A percentile compares a stretch with the other conserved stretches of the same genome.
Evolutionary conservation across 306 rosid genomes (phyloP).

Genomic region (Citrullus colocynthis): DNA sequence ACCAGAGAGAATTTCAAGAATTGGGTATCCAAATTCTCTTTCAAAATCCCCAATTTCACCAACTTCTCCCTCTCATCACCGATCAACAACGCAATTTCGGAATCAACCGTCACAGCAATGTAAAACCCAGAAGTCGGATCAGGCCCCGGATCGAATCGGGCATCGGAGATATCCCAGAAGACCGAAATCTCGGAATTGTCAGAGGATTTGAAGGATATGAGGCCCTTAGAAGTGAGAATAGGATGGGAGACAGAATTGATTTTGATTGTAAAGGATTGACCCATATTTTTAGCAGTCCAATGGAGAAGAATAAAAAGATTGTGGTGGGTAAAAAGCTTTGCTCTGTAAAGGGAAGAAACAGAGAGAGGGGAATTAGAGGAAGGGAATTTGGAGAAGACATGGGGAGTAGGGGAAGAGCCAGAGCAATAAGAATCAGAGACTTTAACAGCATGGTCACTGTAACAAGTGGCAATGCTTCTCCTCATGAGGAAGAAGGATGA

Average conservation of each 20-base stretch:
- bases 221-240: slow-evolving; percentile 27
- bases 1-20: slow-evolving; percentile 27
- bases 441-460: slow-evolving; percentile 69
- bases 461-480: slow-evolving; percentile 81
- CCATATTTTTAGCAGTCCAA: slow-evolving; percentile 38
- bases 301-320: slow-evolving; percentile 29
- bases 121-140: slow-evolving; percentile 53
- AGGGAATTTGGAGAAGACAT: slow-evolving; percentile 32
- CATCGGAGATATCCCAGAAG: slow-evolving; percentile 58
- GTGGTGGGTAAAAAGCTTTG: slow-evolving; percentile 24
- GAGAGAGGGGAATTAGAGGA: slow-evolving; percentile 30
- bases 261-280: slow-evolving; percentile 32
- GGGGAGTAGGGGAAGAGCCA: slow-evolving; percentile 39
- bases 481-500: slow-evolving; percentile 7
- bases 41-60: not conserved
- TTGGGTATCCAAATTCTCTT: not conserved
- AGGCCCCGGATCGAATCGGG: slow-evolving; percentile 43
- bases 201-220: slow-evolving; percentile 13
- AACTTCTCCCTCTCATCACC: slow-evolving; percentile 40
- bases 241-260: slow-evolving; percentile 9
- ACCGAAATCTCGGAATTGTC: slow-evolving; percentile 19
- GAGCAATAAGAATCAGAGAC: slow-evolving; percentile 84
- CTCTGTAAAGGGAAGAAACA: slow-evolving; percentile 39
- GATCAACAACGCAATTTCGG: slow-evolving; percentile 34
- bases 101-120: slow-evolving; percentile 35